phyloP scores from a whole-genome alignment of 75 land plant species.

The Pinus taeda region DNA sequence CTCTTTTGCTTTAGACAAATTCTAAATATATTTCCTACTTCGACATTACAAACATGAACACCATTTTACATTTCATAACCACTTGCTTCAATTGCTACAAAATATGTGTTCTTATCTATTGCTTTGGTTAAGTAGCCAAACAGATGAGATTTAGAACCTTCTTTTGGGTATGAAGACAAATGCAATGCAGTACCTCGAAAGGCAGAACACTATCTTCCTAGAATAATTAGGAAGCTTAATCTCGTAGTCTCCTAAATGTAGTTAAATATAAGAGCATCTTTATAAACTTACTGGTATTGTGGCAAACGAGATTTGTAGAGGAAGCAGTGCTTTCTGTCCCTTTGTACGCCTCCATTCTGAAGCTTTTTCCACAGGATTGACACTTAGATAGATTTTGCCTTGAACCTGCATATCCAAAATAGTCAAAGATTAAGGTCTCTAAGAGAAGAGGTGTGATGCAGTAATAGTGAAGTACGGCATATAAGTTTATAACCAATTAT shows the following conservation, averaged over 20 bases:
- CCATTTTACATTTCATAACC: too few relatives aligned
- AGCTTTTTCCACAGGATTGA: constrained; percentile 13
- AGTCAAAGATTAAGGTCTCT: too few relatives aligned
- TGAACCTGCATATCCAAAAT: constrained; percentile 5
- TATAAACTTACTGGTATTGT: constrained; percentile 17
- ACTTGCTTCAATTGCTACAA: too few relatives aligned
- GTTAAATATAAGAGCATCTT: background rate
- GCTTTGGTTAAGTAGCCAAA: background rate
- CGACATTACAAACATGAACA: too few relatives aligned
- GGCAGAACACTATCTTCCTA: background rate
- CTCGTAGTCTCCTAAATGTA: background rate
- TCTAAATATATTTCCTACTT: too few relatives aligned
- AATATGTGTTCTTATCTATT: background rate
- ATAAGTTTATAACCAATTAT: too few relatives aligned
- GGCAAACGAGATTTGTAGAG: background rate
- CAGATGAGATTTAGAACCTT: background rate
- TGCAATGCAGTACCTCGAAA: background rate
- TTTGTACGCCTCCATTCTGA: constrained; percentile 30
- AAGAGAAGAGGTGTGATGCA: too few relatives aligned
- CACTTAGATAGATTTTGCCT: constrained; percentile 21
- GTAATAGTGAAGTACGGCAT: too few relatives aligned
- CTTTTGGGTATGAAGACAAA: background rate
- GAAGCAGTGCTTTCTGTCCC: background rate
- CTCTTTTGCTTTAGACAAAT: too few relatives aligned
- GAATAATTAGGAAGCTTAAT: background rate